A percentile compares a stretch with the other conserved stretches of the same genome.
phyloP scores from a whole-genome alignment of 163 green algal species.

The Coccomyxa subellipsoidea region DNA sequence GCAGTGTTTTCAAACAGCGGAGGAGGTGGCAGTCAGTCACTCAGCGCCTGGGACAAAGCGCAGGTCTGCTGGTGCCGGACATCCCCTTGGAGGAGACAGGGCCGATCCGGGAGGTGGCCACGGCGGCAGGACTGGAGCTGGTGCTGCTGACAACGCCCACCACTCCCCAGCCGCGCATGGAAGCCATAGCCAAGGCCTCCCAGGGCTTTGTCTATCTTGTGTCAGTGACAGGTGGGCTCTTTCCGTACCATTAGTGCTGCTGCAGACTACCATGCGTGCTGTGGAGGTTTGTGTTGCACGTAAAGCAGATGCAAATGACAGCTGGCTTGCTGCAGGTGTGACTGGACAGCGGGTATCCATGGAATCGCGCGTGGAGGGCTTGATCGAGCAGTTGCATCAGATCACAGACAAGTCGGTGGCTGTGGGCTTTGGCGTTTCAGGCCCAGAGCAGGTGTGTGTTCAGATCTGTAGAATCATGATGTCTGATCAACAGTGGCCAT shows the following conservation, averaged over 20 bases:
- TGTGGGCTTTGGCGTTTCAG: slow-evolving; percentile 97
- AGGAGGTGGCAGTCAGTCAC: no score
- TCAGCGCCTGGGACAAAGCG: no score
- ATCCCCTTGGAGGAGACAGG: slow-evolving; percentile 92
- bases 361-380: slow-evolving; percentile 69
- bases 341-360: slow-evolving; percentile 79
- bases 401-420: slow-evolving; percentile 91
- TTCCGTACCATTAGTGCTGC: not conserved
- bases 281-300: not conserved
- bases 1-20: no score
- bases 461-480: no score
- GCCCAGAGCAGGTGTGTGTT: slow-evolving; percentile 47
- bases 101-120: slow-evolving; percentile 57
- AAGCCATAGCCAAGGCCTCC: slow-evolving; percentile 70
- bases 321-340: slow-evolving; percentile 63
- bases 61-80: slow-evolving; percentile 93
- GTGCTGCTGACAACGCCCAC: slow-evolving; percentile 94
- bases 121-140: slow-evolving; percentile 83
- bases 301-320: not conserved
- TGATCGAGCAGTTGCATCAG: slow-evolving; percentile 71
- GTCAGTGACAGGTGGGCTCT: slow-evolving; percentile 62
- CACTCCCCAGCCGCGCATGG: slow-evolving; percentile 79
- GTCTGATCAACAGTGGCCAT: no score
- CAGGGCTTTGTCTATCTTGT: slow-evolving; percentile 98
- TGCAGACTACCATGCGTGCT: not conserved